Evolutionary conservation across 148 eudicot species (phyloP), one percentile per base, ranked within the genome.

Genomic region (Vaccinium darrowii): DNA sequence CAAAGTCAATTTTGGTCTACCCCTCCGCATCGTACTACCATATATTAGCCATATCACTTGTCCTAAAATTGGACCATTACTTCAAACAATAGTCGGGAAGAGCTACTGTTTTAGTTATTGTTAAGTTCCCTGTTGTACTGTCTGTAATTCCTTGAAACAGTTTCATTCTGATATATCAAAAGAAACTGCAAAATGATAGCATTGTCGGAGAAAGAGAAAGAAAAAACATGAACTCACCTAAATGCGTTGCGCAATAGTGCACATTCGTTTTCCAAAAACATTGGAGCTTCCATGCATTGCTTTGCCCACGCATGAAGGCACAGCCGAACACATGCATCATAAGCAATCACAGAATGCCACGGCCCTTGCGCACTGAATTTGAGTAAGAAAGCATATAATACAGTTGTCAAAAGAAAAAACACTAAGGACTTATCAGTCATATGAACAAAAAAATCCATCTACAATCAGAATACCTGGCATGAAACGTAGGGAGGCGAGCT

Each of bases 251-350:
- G 90, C 87, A 97, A 84, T 50, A 93, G 18, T 79, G 94, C 94
- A 91, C 98, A 93, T 84, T 97, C 99, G 84, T 93, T 97, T 87
- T 95, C 98, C 84, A 97, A 87, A 86, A 97, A 97, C 72, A 88
- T 80, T 16, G 99, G 99, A 79, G 99, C 99, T 91, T 95, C 98
- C 91, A 88, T 89, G 87, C 98, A 93, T 69, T 96, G 93, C 88
- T 92, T 95, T 58, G 98, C 98, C 99, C 99, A 97, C 52, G 99
- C 95, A 91, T 97, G 94, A 54, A 97, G 98, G 87, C 99, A 97
- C 16, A 97, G 93, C 63, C 99, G 92, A 81, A 94, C 95, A 86
- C 98, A 97, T 47, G 99, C 99, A 84, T 97, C 99, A 86, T 97
- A 97, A 47, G 99, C 93, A 77, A 97, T 86, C 76, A 97, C 95